These are phyloP conservation scores for Claviceps pusilla DNA, from an alignment of 2,329 filamentous ascomycete species.

Conservation along the genomic window DNA sequence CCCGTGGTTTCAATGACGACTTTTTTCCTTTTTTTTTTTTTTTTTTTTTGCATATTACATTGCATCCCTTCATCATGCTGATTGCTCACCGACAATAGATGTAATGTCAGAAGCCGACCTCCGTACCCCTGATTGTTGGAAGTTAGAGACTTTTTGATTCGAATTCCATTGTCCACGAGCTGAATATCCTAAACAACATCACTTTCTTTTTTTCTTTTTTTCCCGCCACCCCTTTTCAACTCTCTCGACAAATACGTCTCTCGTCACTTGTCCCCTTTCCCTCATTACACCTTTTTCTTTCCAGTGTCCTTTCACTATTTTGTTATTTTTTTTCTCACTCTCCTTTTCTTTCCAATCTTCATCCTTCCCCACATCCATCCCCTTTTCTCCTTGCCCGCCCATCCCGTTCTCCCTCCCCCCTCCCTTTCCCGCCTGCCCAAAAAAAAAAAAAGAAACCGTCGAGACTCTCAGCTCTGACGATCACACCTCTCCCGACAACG, in stretches of 20 bases:
- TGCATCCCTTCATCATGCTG: no score
- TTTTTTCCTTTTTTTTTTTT: not conserved
- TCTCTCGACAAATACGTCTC: not conserved
- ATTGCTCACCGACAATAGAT: no score
- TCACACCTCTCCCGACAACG: not conserved
- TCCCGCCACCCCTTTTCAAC: not conserved
- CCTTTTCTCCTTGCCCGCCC: not conserved
- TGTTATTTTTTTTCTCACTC: not conserved
- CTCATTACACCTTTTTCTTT: not conserved
- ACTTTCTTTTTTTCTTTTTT: not conserved
- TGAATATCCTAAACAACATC: no score
- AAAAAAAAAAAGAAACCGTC: not conserved
- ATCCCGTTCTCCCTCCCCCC: not conserved
- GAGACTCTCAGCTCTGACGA: not conserved
- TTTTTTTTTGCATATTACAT: not conserved
- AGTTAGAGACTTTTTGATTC: no score
- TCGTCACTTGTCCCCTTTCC: not conserved
- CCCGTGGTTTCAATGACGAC: constrained; percentile 9
- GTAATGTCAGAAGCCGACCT: no score
- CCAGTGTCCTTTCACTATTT: not conserved
- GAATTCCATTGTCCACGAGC: no score
- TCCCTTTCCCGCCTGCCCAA: not conserved
- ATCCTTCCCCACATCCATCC: not conserved
- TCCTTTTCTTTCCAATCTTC: not conserved
- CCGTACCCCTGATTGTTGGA: no score